Base-by-base conservation (phyloP, 306 rosid species). In the Herpetospermum pedunculosum region DNA sequence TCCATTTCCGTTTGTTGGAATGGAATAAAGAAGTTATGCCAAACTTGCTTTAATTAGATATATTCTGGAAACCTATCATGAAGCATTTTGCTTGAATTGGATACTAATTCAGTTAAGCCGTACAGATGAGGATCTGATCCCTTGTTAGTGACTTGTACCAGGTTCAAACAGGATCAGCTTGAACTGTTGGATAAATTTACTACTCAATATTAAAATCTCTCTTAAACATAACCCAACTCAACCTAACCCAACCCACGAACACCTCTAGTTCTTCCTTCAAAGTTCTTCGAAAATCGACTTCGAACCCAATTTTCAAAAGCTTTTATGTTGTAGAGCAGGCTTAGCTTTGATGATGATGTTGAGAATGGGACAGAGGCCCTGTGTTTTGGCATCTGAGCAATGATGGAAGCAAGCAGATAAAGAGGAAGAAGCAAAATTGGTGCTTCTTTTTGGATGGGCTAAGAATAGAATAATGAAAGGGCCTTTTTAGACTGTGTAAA, bases 381-480 rank as follows among this genome's bases (percentile, higher is more conserved):
- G 26, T 62, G 28, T 62, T 62, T 62, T 62, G 25, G 43, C 70
- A 18, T 62, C 70, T 62, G 12, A 59, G 67, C 67, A 59, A 59
- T 59, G 41, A 59, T 59, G 38, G 40, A 55, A 59, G 70, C 26
- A 62, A 63, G 28, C 28, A 63, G 70, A 63, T 34, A 63, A 38
- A 37, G 28, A 63, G 38, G 68, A 32, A 23, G 41, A 26, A 28
- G 19, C 41, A 60, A 60, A 16, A 16, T 60, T 60, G 41, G n/a
- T 34, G 43, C 41, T 62, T 0, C 68, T 59, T 62, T 59, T 30
- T 59, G 13, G 4, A 62, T 62, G 70, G 4, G 67, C 38, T 30
- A 55, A 55, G 8, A 26, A 26, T 26, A 26, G 35, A 55, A 55
- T 55, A 55, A 55, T 55, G 35, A 55, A 55, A 26, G 1, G 30